Base-by-base conservation (phyloP, 1,284 basidiomycete species). In the Ceratobasidium sp. region DNA sequence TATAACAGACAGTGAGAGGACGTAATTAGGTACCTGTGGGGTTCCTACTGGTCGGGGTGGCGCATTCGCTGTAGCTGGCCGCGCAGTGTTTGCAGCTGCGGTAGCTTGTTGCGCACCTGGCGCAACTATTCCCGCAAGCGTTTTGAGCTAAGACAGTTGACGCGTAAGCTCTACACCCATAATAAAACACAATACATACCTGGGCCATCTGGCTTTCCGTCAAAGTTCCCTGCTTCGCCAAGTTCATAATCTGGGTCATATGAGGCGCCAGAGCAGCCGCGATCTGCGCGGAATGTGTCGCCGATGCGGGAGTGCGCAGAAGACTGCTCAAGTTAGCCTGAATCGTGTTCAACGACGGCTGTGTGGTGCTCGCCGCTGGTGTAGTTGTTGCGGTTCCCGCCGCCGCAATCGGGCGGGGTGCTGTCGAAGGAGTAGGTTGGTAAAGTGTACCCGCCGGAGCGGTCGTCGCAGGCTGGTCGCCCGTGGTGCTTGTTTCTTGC, bases 201-300 rank as follows among this genome's bases (percentile, higher is more conserved):
- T 75, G 74, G 13, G 71, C 66, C 46, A 73, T 54, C 63, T 75
- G 74, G 26, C 64, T 61, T 44, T 75, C 74, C n/a, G 55, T 75
- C 49, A 75, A 55, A 18, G 49, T 63, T 11, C 74, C 74, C 28
- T 73, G 66, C 58, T 73, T 67, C 3, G 72, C 72, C 50, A 75
- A 38, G 32, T 73, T 69, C 52, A 73, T 62, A 13, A 75, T 61
- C 72, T 75, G 72, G 11, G 74, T 66, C 74, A 75, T 75, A 46
- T 73, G 66, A 18, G 66, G 66, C 14, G 66, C 66, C 3, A 69
- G 66, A 16, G 66, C 66, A 21, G 66, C 66, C 26, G 66, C 66
- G 54, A 69, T 69, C 54, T 69, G 66, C 13, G 66, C 66, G 18
- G 66, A 67, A 30, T 69, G 66, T 18, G 66, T 69, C 18, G 66